Percentiles rank a stretch among this genome's conserved stretches.
Evolutionary conservation across 345 rosid genomes (phyloP).

Genomic region (Salix exigua): DNA sequence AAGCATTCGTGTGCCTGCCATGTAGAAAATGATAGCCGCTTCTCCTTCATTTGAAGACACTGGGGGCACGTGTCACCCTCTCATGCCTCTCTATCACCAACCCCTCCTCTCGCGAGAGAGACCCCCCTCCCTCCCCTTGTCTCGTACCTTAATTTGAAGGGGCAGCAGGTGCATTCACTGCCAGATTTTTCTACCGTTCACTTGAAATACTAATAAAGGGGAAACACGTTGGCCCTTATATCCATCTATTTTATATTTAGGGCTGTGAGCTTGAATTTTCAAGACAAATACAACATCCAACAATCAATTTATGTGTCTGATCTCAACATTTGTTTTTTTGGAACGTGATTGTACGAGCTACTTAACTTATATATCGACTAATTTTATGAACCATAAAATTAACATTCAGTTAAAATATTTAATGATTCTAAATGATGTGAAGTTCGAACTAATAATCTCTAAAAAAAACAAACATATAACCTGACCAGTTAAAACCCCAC

Average conservation of each 20-base stretch:
- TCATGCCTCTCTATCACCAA: neutral
- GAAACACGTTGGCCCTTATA: neutral
- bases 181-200: constrained; percentile 1
- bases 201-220: neutral
- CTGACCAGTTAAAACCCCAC: too few relatives aligned
- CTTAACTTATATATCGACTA: too few relatives aligned
- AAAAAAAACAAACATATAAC: too few relatives aligned
- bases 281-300: neutral
- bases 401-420: too few relatives aligned
- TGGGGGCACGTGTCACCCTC: constrained; percentile 8
- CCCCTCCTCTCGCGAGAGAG: constrained; percentile 11
- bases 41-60: neutral
- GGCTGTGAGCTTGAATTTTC: constrained; percentile 13
- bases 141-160: neutral
- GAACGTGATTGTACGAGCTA: too few relatives aligned
- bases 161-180: neutral
- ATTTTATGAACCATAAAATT: too few relatives aligned
- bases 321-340: too few relatives aligned
- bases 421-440: too few relatives aligned
- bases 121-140: neutral
- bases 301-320: too few relatives aligned
- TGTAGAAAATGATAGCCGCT: constrained; percentile 12
- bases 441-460: too few relatives aligned
- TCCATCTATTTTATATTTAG: constrained; percentile 13
- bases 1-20: constrained; percentile 30